A percentile compares a stretch with the other conserved stretches of the same genome.
These are phyloP conservation scores for Monotropa hypopitys DNA, from an alignment of 179 eudicot genomes.

Conservation along the genomic window DNA sequence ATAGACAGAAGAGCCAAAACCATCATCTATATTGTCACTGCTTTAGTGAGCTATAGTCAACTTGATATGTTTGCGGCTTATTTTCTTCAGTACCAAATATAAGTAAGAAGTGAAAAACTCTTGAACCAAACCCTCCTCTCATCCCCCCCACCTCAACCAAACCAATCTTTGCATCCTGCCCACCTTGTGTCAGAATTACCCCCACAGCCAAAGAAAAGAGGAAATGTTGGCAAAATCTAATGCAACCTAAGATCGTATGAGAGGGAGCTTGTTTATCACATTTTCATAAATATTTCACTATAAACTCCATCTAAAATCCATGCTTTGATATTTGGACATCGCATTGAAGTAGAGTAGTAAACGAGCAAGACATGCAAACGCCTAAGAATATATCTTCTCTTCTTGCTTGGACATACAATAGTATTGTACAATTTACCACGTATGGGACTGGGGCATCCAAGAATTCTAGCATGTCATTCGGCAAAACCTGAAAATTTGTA, in stretches of 20 bases:
- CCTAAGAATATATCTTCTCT: background rate
- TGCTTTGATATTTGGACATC: background rate
- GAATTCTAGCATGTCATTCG: constrained; percentile 96
- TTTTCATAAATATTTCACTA: background rate
- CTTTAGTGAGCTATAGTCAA: background rate
- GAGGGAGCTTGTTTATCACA: background rate
- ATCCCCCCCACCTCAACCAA: background rate
- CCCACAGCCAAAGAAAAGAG: background rate
- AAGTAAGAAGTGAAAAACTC: background rate
- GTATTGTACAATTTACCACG: constrained; percentile 44
- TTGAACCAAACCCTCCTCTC: background rate
- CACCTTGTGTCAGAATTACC: background rate
- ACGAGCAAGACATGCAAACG: background rate
- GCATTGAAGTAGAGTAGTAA: background rate
- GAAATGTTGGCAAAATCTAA: background rate
- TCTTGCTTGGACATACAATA: background rate
- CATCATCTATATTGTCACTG: background rate
- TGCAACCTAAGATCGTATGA: background rate
- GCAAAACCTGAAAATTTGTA: constrained; percentile 51
- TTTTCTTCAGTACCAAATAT: background rate
- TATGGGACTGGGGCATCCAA: constrained; percentile 98
- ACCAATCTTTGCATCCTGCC: background rate
- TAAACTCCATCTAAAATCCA: background rate
- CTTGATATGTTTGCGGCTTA: background rate
- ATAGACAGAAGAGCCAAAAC: background rate